phyloP scores from a whole-genome alignment of 306 rosid genomes.

The Abrus precatorius region DNA sequence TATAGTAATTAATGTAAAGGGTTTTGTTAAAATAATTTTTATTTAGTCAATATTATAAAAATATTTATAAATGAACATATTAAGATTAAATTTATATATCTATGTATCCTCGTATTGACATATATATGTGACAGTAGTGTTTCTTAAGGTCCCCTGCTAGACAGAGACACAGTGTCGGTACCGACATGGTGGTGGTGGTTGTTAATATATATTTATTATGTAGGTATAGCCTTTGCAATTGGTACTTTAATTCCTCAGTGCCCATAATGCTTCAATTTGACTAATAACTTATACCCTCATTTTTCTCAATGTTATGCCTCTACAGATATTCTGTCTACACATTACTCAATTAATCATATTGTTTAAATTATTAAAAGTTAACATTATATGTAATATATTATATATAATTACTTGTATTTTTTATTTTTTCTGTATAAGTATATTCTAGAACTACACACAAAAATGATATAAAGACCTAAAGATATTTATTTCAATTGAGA shows the following conservation, averaged over 20 bases:
- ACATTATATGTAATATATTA: too few relatives aligned
- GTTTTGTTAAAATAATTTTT: too few relatives aligned
- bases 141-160: background rate
- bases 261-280: constrained; percentile 25
- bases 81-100: background rate
- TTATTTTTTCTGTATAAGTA: too few relatives aligned
- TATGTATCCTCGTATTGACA: background rate
- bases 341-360: too few relatives aligned
- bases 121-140: background rate
- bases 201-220: background rate
- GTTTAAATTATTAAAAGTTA: too few relatives aligned
- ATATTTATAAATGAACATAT: too few relatives aligned
- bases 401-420: too few relatives aligned
- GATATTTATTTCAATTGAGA: too few relatives aligned
- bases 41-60: too few relatives aligned
- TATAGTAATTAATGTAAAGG: too few relatives aligned
- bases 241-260: background rate
- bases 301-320: background rate
- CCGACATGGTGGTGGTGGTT: background rate
- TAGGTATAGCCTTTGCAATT: background rate
- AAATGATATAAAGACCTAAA: too few relatives aligned
- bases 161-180: constrained; percentile 14
- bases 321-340: background rate
- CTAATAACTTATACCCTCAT: background rate
- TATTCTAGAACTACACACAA: too few relatives aligned